phyloP scores from a whole-genome alignment of 345 rosid species.

The Eutrema yunnanense region DNA sequence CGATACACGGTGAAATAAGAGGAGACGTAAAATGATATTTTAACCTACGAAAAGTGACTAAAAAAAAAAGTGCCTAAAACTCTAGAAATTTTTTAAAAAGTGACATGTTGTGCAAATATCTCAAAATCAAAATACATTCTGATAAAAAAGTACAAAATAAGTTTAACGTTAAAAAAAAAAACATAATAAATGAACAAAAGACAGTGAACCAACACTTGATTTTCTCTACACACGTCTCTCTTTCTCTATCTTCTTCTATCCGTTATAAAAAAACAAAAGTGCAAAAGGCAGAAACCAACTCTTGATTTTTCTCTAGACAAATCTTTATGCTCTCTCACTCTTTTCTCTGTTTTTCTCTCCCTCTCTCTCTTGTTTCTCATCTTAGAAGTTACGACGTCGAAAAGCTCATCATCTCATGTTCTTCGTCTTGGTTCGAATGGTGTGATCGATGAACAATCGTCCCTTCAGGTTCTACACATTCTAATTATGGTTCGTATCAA shows the following conservation, averaged over 20 bases:
- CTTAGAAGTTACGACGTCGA: slow-evolving; percentile 10
- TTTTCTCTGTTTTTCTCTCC: neutral
- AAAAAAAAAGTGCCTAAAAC: too few relatives aligned
- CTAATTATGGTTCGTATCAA: neutral
- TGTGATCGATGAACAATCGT: slow-evolving; percentile 11
- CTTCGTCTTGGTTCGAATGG: neutral
- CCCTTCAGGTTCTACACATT: neutral
- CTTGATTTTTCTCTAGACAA: slow-evolving; percentile 11
- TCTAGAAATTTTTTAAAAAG: too few relatives aligned
- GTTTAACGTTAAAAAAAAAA: neutral
- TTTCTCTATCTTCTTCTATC: slow-evolving; percentile 18
- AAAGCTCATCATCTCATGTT: slow-evolving; percentile 9
- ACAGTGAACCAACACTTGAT: slow-evolving; percentile 23
- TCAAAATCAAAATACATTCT: too few relatives aligned
- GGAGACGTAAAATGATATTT: too few relatives aligned
- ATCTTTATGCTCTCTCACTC: slow-evolving; percentile 3
- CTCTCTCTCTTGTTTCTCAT: neutral
- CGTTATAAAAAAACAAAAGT: slow-evolving; percentile 7
- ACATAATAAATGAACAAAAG: slow-evolving; percentile 4
- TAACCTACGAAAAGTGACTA: too few relatives aligned
- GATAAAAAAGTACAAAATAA: too few relatives aligned
- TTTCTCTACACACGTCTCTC: slow-evolving; percentile 13
- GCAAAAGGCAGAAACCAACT: slow-evolving; percentile 15
- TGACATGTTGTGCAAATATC: too few relatives aligned
- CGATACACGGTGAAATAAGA: too few relatives aligned